Base-by-base conservation (phyloP, 352 stramenopile genomes). In the Plasmopara viticola region DNA sequence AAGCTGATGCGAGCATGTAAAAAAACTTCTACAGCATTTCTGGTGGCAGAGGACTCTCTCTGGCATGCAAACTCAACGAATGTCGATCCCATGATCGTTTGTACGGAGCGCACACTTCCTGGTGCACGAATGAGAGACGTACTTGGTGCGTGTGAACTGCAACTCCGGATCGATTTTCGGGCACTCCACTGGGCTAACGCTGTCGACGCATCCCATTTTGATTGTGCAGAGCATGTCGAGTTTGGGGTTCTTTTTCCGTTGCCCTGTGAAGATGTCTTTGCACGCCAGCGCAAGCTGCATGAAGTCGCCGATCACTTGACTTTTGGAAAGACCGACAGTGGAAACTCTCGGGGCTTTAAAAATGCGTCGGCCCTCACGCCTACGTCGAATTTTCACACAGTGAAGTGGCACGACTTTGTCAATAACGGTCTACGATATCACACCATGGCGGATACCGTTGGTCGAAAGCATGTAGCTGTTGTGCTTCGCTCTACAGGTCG, bases 221-320 rank as follows among this genome's bases (percentile, higher is more conserved):
- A 82, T 42, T 74, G 72, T 10, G 64, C 81, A 10, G 78, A 90
- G 20, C 70, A 87, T 20, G 62, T 87, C 25, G 70, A 90, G 39
- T 75, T 90, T 17, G 72, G 79, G 0, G 83, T 90, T 18, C 53
- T 93, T 2, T 93, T 93, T 43, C 83, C 79, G 1, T 56, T 93
- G 13, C 83, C 83, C 14, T 88, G 74, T 42, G 83, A 93, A 67
- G 83, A 93, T 59, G 72, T 88, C 5, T 84, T 93, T 25, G 70
- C 83, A 0, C 68, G 83, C 12, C 79, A 93, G 49, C 75, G 79
- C 48, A 93, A 93, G 56, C 54, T 93, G 20, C 70, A 86, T 42
- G 72, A 90, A 58, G 71, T 92, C 9, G 81, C 81, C 0, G 77
- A 87, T 14, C 70, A 85, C 29, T 65, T 92, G 25, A 87, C 78